Conservation (phyloP, 2,329 filamentous ascomycete genomes). For the Aspergillus hiratsukae region DNA sequence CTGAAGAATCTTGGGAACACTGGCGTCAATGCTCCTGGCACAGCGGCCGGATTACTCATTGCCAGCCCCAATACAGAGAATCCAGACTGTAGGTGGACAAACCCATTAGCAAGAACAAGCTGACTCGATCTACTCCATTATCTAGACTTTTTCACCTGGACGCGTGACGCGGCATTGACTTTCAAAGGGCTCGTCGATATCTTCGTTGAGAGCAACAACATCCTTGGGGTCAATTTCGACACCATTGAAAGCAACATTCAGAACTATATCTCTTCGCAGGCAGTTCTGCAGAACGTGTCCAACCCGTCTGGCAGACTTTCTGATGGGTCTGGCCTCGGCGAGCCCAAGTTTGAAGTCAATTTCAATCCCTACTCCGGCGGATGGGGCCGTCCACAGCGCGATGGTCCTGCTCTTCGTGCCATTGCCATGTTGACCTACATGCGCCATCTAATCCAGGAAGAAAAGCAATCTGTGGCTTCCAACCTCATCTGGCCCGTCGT, state of each 20-base stretch:
- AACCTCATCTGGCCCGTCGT: slow-evolving; percentile 66
- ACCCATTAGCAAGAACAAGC: neutral
- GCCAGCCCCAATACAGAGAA: slow-evolving; percentile 50
- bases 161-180: slow-evolving; percentile 64
- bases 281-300: slow-evolving; percentile 58
- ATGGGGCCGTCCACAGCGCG: slow-evolving; percentile 74
- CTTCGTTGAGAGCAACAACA: slow-evolving; percentile 56
- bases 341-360: slow-evolving; percentile 67
- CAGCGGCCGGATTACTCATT: slow-evolving; percentile 48
- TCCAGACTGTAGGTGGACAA: slow-evolving; percentile 46
- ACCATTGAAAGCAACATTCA: slow-evolving; percentile 58
- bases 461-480: slow-evolving; percentile 46
- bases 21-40: slow-evolving; percentile 28
- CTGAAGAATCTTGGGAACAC: neutral
- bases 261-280: slow-evolving; percentile 63
- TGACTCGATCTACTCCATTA: neutral
- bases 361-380: slow-evolving; percentile 54
- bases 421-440: slow-evolving; percentile 67
- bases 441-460: slow-evolving; percentile 65
- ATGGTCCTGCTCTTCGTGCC: slow-evolving; percentile 70
- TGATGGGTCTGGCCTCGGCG: slow-evolving; percentile 53
- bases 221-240: neutral
- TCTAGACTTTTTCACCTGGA: slow-evolving; percentile 72
- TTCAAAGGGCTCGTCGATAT: slow-evolving; percentile 64
- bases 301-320: slow-evolving; percentile 60